Base-by-base conservation (phyloP, 2,329 filamentous ascomycete species). In the Ilyonectria destructans region DNA sequence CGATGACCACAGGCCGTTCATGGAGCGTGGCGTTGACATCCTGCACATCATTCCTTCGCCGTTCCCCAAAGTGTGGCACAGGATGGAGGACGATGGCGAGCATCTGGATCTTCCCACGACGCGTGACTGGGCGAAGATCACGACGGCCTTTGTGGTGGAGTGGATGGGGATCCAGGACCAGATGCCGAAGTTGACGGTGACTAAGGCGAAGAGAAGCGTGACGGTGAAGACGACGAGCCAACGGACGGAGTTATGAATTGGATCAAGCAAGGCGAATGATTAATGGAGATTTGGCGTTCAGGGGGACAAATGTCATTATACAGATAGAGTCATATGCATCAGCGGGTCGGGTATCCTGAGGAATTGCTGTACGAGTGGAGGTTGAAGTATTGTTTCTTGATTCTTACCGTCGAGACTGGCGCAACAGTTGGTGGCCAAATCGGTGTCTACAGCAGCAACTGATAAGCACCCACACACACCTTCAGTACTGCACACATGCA, bases 1-100 rank as follows among this genome's bases (percentile, higher is more conserved):
- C 70, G 96, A 99, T 78, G 96, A 99, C 77, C 96, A 99, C 79
- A 80, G 98, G 6, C 96, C 96, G 1, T 99, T 99, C 76, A 90
- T 98, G 86, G 84, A 84, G 40, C 89, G 94, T 40, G 96, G 96
- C 1, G 96, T 98, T 0, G 92, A 97, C 31, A 87, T 98, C 17
- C 81, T 99, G 65, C 96, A 99, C 82, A 81, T 99, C 29, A 98
- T 99, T 65, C 94, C 96, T 0, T 87, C 85, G 4, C 92, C 92
- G 0, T 98, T 98, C 78, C 95, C 95, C 0, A 52, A 73, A 0
- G 92, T 97, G 1, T 99, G 96, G 96, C 96, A 99, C 82, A 92
- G 86, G 1, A 90, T 95, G 75, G 84, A 91, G 0, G 96, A 99
- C 77, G 92, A 97, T 74, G 96, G 90, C 2, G 90, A 91, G 72